Conservation (phyloP, 768 basidiomycete species). For the Tylopilus sp. region DNA sequence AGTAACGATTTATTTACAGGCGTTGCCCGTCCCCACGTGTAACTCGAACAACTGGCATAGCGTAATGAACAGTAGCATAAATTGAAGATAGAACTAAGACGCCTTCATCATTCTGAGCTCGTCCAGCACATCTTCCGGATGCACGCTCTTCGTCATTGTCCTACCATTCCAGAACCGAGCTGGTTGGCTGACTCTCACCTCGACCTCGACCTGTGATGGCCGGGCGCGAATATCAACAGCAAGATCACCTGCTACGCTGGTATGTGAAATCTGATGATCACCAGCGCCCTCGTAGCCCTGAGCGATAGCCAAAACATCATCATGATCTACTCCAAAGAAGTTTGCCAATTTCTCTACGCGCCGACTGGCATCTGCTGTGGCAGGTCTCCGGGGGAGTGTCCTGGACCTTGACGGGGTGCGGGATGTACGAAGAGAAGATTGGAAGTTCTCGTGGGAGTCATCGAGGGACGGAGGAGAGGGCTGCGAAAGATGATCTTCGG, state of each 20-base stretch:
- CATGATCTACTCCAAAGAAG: slow-evolving; percentile 16
- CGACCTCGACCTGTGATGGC: slow-evolving; percentile 26
- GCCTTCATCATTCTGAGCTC: slow-evolving; percentile 43
- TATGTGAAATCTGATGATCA: not conserved
- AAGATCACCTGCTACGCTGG: slow-evolving; percentile 3
- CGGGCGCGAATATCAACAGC: not conserved
- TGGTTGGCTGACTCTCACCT: slow-evolving; percentile 37
- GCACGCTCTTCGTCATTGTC: slow-evolving; percentile 29
- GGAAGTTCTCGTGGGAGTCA: not conserved
- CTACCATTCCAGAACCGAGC: slow-evolving; percentile 39
- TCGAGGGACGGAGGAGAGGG: not conserved
- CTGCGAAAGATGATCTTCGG: not conserved
- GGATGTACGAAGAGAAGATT: not conserved
- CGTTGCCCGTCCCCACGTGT: no score
- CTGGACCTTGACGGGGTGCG: not conserved
- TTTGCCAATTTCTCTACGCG: slow-evolving; percentile 13
- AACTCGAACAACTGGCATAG: no score
- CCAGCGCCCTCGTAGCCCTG: not conserved
- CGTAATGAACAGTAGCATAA: no score
- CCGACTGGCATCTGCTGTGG: slow-evolving; percentile 5
- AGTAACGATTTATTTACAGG: no score
- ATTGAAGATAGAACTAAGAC: slow-evolving; percentile 1
- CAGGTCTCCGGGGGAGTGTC: not conserved
- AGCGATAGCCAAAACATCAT: slow-evolving; percentile 1
- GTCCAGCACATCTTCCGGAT: slow-evolving; percentile 42